These are phyloP conservation scores for Fomitopsis serialis DNA, from an alignment of 768 basidiomycete species.

Conservation along the genomic window DNA sequence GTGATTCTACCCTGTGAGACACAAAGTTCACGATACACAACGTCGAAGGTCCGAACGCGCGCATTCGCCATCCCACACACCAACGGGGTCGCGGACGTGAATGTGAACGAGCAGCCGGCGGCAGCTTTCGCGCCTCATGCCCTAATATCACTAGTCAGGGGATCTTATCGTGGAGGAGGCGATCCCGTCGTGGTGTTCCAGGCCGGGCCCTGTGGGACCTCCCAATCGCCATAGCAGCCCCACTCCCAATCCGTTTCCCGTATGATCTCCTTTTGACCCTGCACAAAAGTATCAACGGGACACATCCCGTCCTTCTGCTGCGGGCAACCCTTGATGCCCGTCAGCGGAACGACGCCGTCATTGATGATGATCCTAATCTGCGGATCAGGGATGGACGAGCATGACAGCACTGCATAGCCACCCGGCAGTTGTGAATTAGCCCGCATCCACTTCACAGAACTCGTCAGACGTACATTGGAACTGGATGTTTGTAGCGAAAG, in stretches of 20 bases:
- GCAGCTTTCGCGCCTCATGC: background rate
- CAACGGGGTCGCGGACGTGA: background rate
- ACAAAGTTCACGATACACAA: no score
- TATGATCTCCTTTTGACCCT: constrained; percentile 62
- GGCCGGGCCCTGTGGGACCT: constrained; percentile 51
- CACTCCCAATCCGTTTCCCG: constrained; percentile 64
- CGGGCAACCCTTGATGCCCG: constrained; percentile 70
- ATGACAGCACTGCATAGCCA: constrained; percentile 22
- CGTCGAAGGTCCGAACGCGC: no score
- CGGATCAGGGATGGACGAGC: constrained; percentile 25
- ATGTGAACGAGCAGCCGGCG: background rate
- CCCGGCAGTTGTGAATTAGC: no score
- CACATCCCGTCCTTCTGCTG: constrained; percentile 75
- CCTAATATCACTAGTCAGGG: background rate
- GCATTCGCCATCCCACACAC: no score
- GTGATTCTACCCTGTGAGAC: no score
- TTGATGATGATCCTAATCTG: constrained; percentile 85
- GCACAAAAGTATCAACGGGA: constrained; percentile 64
- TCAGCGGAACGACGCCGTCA: constrained; percentile 81
- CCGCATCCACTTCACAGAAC: background rate
- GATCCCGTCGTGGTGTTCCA: constrained; percentile 74
- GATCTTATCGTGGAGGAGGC: background rate
- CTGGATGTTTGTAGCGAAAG: constrained; percentile 85
- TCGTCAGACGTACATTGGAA: constrained; percentile 70
- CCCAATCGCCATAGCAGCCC: constrained; percentile 77